phyloP scores from a whole-genome alignment of 495 filamentous ascomycete species.

The Neurospora africana region DNA sequence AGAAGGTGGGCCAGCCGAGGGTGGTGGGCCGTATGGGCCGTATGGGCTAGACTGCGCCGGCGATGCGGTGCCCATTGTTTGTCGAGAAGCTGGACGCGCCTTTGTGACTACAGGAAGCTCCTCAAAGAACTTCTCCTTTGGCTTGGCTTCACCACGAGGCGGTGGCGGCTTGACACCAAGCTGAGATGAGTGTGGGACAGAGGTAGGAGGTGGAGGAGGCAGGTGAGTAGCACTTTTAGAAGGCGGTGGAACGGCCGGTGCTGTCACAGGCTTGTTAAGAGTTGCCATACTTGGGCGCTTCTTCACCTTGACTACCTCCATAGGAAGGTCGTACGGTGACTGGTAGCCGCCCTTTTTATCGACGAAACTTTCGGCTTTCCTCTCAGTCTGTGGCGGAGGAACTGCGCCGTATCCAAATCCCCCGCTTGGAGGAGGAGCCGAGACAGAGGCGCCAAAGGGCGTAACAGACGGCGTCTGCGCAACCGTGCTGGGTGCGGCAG shows the following conservation, averaged over 20 bases:
- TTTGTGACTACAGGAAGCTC: conserved; percentile 64
- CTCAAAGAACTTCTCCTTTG: conserved; percentile 65
- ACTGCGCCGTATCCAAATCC: conserved; percentile 31
- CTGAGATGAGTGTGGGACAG: conserved; percentile 24
- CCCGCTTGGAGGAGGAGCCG: conserved; percentile 33
- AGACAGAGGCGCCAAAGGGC: conserved; percentile 23
- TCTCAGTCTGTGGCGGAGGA: conserved; percentile 31
- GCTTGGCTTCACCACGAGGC: conserved; percentile 21
- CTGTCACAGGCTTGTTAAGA: conserved; percentile 18
- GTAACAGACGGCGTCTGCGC: conserved; percentile 20
- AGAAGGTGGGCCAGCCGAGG: conserved; percentile 22
- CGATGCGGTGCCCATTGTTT: conserved; percentile 24
- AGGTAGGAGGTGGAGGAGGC: conserved; percentile 24
- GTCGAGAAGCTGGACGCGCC: conserved; percentile 40
- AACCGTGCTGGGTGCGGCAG: conserved; percentile 11
- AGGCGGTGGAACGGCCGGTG: conserved; percentile 32
- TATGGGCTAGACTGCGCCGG: conserved; percentile 29
- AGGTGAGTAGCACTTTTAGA: conserved; percentile 48
- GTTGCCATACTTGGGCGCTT: conserved; percentile 40
- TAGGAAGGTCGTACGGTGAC: conserved; percentile 90
- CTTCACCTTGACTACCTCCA: conserved; percentile 66
- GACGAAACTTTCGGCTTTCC: conserved; percentile 68
- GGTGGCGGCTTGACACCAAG: conserved; percentile 16
- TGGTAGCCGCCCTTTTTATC: conserved; percentile 87
- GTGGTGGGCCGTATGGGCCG: conserved; percentile 21